Conservation (phyloP, 2,329 filamentous ascomycete genomes). For the Helotiales sp. region DNA sequence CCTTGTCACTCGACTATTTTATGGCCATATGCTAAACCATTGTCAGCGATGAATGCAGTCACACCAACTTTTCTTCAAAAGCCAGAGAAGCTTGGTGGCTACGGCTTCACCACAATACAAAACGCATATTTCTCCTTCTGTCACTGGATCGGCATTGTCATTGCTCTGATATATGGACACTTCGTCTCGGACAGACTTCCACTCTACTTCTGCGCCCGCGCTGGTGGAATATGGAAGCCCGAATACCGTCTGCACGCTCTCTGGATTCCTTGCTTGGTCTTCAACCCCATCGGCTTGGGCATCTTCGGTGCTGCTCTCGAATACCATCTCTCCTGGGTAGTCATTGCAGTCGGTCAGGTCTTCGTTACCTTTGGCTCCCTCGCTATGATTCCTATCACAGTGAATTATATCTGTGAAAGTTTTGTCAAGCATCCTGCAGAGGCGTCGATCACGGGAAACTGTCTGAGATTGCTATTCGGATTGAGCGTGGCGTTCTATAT, state of each 20-base stretch:
- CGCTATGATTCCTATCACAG: conserved; percentile 33
- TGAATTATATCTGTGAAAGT: conserved; percentile 36
- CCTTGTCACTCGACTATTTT: neutral
- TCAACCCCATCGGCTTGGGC: conserved; percentile 36
- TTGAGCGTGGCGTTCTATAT: conserved; percentile 42
- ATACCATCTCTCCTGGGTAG: conserved; percentile 41
- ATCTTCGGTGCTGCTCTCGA: conserved; percentile 41
- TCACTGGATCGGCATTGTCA: conserved; percentile 42
- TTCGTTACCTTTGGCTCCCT: conserved; percentile 40
- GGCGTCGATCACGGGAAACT: conserved; percentile 35
- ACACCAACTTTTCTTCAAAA: conserved; percentile 38
- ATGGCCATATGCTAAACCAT: neutral
- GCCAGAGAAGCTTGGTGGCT: conserved; percentile 39
- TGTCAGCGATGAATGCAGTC: conserved; percentile 16
- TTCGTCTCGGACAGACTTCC: conserved; percentile 41
- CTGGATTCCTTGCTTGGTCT: conserved; percentile 34
- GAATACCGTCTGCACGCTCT: conserved; percentile 28
- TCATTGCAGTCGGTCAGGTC: conserved; percentile 41
- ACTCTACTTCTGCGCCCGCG: conserved; percentile 23
- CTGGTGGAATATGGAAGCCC: conserved; percentile 24
- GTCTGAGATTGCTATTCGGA: conserved; percentile 38
- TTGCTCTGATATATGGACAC: conserved; percentile 38
- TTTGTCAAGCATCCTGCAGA: conserved; percentile 41
- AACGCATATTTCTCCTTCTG: conserved; percentile 41
- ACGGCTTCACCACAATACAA: conserved; percentile 42